Evolutionary conservation across 2,329 filamentous ascomycete species (phyloP).

Genomic region (Botryotinia convoluta): DNA sequence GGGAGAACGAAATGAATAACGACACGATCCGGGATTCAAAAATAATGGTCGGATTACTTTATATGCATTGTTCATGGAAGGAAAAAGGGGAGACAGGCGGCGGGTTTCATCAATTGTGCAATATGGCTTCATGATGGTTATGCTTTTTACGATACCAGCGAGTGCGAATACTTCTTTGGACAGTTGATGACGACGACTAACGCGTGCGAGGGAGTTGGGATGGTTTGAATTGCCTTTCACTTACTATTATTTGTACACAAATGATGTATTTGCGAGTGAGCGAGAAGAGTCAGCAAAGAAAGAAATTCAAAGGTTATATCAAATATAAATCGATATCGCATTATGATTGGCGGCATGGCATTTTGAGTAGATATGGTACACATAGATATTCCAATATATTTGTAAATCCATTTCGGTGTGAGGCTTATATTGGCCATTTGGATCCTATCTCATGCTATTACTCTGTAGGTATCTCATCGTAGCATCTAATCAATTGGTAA

Average conservation of each 20-base stretch:
- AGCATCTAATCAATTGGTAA: neutral
- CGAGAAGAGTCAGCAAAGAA: neutral
- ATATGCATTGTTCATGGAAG: conserved; percentile 12
- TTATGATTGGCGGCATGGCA: neutral
- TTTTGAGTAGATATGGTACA: neutral
- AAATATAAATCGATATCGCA: no score
- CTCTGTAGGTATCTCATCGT: neutral
- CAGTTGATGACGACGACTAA: neutral
- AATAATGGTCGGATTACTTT: neutral
- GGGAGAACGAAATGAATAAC: conserved; percentile 10
- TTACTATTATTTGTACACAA: conserved; percentile 5
- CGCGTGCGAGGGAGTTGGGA: neutral
- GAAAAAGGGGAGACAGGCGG: neutral
- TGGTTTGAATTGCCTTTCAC: neutral
- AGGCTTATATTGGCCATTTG: neutral
- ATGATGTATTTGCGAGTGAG: conserved; percentile 4
- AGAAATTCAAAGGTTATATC: neutral
- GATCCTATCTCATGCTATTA: neutral
- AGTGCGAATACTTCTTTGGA: conserved; percentile 5
- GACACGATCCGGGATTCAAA: conserved; percentile 1
- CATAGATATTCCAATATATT: neutral
- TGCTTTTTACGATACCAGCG: conserved; percentile 23
- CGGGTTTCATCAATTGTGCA: neutral
- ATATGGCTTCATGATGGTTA: conserved; percentile 12
- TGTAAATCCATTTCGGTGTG: neutral